phyloP scores from a whole-genome alignment of 2,329 filamentous ascomycete genomes.

The Fusarium haematococcum region DNA sequence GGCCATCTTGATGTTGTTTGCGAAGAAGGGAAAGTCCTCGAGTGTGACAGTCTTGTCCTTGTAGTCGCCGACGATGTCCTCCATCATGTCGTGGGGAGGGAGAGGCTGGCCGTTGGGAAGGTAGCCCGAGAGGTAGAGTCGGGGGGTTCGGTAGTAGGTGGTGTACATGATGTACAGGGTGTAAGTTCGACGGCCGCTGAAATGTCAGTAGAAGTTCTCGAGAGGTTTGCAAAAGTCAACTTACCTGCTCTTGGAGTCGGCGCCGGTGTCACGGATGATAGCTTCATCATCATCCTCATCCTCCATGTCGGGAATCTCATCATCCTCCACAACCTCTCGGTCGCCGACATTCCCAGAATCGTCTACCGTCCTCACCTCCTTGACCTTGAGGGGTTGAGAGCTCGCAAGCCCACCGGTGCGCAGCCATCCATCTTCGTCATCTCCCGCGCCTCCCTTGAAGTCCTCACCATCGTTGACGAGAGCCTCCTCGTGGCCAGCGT shows the following conservation, averaged over 20 bases:
- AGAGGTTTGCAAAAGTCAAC: background rate
- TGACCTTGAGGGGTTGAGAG: conserved; percentile 79
- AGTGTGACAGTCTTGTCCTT: conserved; percentile 99
- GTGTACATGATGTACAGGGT: conserved; percentile 99
- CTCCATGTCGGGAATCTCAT: conserved; percentile 98
- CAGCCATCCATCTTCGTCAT: conserved; percentile 89
- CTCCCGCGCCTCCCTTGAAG: conserved; percentile 61
- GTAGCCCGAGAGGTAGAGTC: conserved; percentile 95
- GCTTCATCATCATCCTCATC: conserved; percentile 97
- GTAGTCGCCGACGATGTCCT: conserved; percentile 96
- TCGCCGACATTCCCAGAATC: conserved; percentile 89
- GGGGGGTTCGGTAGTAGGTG: conserved; percentile 94
- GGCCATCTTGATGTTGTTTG: conserved; percentile 92
- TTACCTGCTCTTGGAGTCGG: conserved; percentile 61
- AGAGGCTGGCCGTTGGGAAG: conserved; percentile 82
- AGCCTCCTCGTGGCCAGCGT: conserved; percentile 86
- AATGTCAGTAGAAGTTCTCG: background rate
- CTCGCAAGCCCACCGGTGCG: conserved; percentile 84
- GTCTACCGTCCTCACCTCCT: conserved; percentile 88
- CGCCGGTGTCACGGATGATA: conserved; percentile 83
- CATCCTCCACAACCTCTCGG: conserved; percentile 74
- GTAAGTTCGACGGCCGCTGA: conserved; percentile 88
- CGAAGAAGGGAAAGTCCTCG: conserved; percentile 96
- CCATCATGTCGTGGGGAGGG: conserved; percentile 89
- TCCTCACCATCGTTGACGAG: conserved; percentile 84